Conservation (phyloP, 257 asterid genomes). For the Cruciata laevipes region DNA sequence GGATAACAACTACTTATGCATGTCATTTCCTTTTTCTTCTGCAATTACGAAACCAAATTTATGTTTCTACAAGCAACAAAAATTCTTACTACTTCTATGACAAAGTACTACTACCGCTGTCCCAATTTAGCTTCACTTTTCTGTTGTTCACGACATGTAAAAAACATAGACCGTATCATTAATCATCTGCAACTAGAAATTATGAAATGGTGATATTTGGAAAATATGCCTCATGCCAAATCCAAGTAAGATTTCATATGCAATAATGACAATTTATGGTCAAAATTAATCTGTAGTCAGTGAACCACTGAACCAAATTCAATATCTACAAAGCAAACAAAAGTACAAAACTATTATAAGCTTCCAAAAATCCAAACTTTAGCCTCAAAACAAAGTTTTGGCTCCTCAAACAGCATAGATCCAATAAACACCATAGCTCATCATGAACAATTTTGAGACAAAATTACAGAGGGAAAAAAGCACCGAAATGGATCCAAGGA, state of each 20-base stretch:
- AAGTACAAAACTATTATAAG: neutral
- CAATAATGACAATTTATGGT: neutral
- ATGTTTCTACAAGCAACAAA: neutral
- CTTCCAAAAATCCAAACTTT: conserved; percentile 12
- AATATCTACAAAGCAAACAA: neutral
- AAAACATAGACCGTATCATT: too few relatives aligned
- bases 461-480: neutral
- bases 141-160: neutral
- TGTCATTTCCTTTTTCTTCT: too few relatives aligned
- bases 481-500: conserved; percentile 4
- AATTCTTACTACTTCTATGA: neutral
- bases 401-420: conserved; percentile 31
- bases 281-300: neutral
- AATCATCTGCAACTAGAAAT: too few relatives aligned
- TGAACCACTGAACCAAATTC: neutral
- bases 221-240: neutral
- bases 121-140: neutral
- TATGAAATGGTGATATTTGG: too few relatives aligned
- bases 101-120: neutral
- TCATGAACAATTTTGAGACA: neutral
- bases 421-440: conserved; percentile 28
- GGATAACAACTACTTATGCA: neutral
- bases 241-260: neutral
- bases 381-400: conserved; percentile 25
- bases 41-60: neutral